A percentile compares a stretch with the other conserved stretches of the same genome.
Conservation (phyloP, 2,329 filamentous ascomycete genomes). For the Uncinocarpus reesii region DNA sequence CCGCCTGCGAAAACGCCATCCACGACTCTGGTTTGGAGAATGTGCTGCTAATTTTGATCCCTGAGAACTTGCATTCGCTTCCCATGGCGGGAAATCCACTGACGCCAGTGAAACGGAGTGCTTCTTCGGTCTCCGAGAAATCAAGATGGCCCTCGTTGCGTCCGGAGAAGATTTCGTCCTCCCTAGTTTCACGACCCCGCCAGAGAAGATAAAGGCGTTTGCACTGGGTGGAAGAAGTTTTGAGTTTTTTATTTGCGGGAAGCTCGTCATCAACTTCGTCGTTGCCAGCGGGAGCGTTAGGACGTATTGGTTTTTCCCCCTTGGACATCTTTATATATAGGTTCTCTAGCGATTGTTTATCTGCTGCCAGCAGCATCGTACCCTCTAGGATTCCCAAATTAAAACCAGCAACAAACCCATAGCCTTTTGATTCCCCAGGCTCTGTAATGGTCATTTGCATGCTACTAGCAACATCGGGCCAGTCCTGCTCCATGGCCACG, state of each 20-base stretch:
- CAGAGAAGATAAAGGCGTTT: constrained; percentile 16
- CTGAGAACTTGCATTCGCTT: constrained; percentile 12
- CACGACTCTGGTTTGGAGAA: constrained; percentile 8
- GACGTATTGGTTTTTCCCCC: neutral
- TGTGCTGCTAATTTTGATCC: constrained; percentile 10
- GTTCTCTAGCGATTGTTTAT: constrained; percentile 7
- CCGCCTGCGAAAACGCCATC: constrained; percentile 10
- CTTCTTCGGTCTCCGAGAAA: constrained; percentile 11
- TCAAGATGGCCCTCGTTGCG: constrained; percentile 15
- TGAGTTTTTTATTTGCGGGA: constrained; percentile 8
- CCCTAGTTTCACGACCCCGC: constrained; percentile 15
- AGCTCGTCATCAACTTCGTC: constrained; percentile 8
- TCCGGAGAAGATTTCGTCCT: constrained; percentile 11
- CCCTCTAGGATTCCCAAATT: constrained; percentile 18
- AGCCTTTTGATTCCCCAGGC: neutral
- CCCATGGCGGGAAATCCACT: constrained; percentile 15
- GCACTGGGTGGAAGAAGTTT: neutral
- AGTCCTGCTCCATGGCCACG: constrained; percentile 12
- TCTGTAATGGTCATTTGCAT: constrained; percentile 16
- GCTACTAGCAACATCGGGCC: constrained; percentile 14
- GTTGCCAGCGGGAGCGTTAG: neutral
- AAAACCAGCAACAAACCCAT: constrained; percentile 15
- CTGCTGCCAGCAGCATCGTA: constrained; percentile 16
- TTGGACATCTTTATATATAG: constrained; percentile 4
- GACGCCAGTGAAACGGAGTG: constrained; percentile 15